Percentiles rank a stretch among this genome's conserved stretches.
phyloP scores from a whole-genome alignment of 805 yeast genomes.

The Nematodospora valgi region DNA sequence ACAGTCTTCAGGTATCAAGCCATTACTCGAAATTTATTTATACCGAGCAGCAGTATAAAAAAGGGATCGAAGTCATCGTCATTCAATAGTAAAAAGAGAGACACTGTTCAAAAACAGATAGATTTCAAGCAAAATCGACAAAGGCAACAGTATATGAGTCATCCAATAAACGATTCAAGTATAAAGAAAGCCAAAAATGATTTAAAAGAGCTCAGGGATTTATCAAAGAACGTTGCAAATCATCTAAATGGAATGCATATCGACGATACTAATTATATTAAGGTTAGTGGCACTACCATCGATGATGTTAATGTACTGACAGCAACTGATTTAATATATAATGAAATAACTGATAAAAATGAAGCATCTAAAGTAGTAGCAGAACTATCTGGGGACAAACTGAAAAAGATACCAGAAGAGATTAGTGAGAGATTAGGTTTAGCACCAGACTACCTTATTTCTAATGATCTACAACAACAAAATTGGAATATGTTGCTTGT shows the following conservation, averaged over 20 bases:
- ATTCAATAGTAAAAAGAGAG: no score
- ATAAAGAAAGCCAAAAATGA: not conserved
- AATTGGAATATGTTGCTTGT: constrained; percentile 48
- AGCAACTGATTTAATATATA: not conserved
- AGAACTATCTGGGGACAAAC: constrained; percentile 9
- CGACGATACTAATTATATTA: no score
- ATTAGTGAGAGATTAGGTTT: constrained; percentile 37
- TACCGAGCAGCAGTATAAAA: not conserved
- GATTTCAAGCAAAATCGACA: no score
- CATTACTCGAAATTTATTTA: not conserved
- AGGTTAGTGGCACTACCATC: no score
- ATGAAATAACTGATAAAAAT: not conserved
- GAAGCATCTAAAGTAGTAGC: not conserved
- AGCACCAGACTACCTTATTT: constrained; percentile 33
- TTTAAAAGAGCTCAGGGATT: not conserved
- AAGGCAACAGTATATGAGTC: no score
- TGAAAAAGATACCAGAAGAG: constrained; percentile 30
- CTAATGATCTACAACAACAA: constrained; percentile 18
- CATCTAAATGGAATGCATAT: no score
- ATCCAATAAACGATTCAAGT: no score
- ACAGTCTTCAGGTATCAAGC: no score
- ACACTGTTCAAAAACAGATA: no score
- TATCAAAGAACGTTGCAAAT: constrained; percentile 1
- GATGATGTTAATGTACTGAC: no score
- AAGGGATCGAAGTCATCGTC: no score